Percentiles rank a stretch among this genome's conserved stretches.
Conservation (phyloP, 2,329 filamentous ascomycete species). For the Exophiala oligosperma region DNA sequence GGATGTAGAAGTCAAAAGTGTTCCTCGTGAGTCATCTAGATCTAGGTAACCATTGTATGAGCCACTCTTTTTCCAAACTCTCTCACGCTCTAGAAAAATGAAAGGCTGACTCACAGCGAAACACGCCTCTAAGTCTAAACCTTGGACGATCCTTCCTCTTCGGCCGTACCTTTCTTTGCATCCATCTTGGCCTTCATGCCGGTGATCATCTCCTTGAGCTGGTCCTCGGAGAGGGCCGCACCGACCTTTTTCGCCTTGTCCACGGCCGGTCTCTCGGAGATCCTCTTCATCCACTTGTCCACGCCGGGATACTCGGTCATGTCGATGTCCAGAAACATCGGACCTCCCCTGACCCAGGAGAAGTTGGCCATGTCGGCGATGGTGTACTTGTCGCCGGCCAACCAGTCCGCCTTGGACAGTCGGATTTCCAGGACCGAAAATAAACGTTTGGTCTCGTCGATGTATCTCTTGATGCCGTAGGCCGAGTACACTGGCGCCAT, state of each 20-base stretch:
- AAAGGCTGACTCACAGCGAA: too few species aligned
- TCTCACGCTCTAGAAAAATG: too few species aligned
- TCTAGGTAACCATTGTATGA: too few species aligned
- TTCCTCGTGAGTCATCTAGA: too few species aligned
- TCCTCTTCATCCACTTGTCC: constrained; percentile 35
- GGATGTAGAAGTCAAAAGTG: too few species aligned
- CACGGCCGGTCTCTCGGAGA: constrained; percentile 34
- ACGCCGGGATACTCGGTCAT: constrained; percentile 35
- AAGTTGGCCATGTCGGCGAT: constrained; percentile 51
- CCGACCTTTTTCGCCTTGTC: constrained; percentile 19
- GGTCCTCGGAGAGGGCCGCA: constrained; percentile 2
- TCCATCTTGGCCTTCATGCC: constrained; percentile 19
- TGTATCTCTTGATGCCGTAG: constrained; percentile 49
- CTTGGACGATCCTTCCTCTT: constrained; percentile 12
- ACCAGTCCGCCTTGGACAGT: constrained; percentile 42
- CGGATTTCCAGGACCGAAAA: constrained; percentile 48
- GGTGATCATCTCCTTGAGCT: constrained; percentile 7
- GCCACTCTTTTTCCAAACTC: too few species aligned
- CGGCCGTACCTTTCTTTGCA: constrained; percentile 17
- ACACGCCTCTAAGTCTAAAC: not conserved
- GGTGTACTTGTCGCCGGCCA: constrained; percentile 48
- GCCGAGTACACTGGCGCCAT: constrained; percentile 45
- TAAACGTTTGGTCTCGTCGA: constrained; percentile 50
- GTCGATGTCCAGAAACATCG: constrained; percentile 32
- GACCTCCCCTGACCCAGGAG: constrained; percentile 40